A percentile compares a stretch with the other conserved stretches of the same genome.
These are phyloP conservation scores for Debaryomyces subglobosus DNA, from an alignment of 1,139 yeast genomes.

Conservation along the genomic window DNA sequence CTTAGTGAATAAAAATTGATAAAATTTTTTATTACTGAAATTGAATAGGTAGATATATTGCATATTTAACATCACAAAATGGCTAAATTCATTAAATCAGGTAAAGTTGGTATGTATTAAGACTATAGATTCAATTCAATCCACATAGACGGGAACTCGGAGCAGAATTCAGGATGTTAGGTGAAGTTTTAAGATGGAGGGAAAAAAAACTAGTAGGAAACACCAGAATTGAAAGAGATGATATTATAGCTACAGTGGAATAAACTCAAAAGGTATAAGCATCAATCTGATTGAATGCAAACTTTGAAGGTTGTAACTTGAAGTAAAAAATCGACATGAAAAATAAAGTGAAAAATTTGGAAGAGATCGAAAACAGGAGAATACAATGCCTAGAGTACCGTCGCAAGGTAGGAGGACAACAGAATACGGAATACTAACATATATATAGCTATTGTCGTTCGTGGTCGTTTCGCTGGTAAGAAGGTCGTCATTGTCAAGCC, in stretches of 20 bases:
- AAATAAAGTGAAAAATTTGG: conserved; percentile 1
- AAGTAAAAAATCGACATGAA: not conserved
- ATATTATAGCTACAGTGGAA: not conserved
- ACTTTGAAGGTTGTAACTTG: not conserved
- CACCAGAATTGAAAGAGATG: not conserved
- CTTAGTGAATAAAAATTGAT: conserved; percentile 8
- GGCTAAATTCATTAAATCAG: conserved; percentile 99
- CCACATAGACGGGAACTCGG: conserved; percentile 3
- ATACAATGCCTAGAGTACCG: not conserved
- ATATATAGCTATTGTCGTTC: conserved; percentile 89
- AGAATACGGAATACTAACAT: conserved; percentile 36
- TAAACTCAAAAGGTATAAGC: not conserved
- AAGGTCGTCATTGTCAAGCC: conserved; percentile 99
- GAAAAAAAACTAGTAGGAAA: not conserved
- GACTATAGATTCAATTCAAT: not conserved
- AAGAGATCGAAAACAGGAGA: not conserved
- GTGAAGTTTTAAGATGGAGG: not conserved
- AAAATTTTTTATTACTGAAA: conserved; percentile 12
- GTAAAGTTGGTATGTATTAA: conserved; percentile 93
- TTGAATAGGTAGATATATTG: conserved; percentile 11
- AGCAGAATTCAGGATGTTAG: not conserved
- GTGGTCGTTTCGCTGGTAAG: conserved; percentile 99
- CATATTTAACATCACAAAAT: conserved; percentile 44
- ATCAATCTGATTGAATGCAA: not conserved
- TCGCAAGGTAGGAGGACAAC: not conserved